A percentile compares a stretch with the other conserved stretches of the same genome.
These are phyloP conservation scores for Backusella circina DNA, from an alignment of 192 early-diverging fungal species.

Conservation along the genomic window DNA sequence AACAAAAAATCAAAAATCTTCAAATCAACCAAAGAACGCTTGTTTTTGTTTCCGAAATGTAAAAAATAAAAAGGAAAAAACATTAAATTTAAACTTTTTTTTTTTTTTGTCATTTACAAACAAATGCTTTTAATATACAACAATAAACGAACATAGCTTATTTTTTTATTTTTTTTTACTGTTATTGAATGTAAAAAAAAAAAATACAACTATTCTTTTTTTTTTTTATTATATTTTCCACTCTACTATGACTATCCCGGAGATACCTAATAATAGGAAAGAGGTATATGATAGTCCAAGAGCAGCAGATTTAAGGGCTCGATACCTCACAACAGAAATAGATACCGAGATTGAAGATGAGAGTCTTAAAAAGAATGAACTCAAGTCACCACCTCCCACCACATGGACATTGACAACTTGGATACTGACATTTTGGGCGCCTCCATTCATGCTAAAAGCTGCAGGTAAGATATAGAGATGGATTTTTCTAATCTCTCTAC, in stretches of 20 bases:
- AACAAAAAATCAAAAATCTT: not conserved
- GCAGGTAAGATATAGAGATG: constrained; percentile 6
- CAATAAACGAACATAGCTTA: not conserved
- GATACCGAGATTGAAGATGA: not conserved
- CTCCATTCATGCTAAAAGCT: constrained; percentile 12
- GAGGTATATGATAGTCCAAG: constrained; percentile 62
- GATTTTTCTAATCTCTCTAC: not conserved
- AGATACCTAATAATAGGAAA: constrained; percentile 85
- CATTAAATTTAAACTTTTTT: not conserved
- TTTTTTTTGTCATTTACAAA: not conserved
- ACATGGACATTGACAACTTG: constrained; percentile 19
- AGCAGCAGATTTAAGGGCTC: constrained; percentile 5
- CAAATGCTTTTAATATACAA: not conserved
- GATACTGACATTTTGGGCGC: constrained; percentile 26
- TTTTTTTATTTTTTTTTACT: too few relatives aligned
- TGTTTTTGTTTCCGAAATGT: not conserved
- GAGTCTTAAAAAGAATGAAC: not conserved
- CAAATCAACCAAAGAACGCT: not conserved
- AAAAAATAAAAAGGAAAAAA: not conserved
- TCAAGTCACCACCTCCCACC: not conserved
- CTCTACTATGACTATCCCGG: not conserved
- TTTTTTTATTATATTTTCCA: not conserved
- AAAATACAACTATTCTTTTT: not conserved
- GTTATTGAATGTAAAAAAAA: too few relatives aligned
- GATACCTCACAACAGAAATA: not conserved